These are phyloP conservation scores for Citropsis articulata DNA, from an alignment of 345 rosid genomes.

Conservation along the genomic window DNA sequence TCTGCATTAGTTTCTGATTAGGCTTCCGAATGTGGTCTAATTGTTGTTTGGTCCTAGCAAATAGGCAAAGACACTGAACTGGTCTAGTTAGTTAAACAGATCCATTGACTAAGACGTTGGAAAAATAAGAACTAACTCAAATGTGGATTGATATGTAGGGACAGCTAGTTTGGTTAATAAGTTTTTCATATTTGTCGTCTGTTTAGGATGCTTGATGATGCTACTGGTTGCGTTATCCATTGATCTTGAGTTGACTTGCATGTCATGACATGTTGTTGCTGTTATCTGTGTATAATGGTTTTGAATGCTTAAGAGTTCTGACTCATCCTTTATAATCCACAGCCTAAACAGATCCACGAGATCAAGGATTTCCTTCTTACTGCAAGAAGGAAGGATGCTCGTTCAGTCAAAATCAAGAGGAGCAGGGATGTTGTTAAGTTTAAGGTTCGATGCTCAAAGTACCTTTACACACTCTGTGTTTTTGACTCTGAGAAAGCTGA, in stretches of 20 bases:
- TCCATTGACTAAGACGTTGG: background rate
- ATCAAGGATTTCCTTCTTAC: constrained; percentile 69
- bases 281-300: background rate
- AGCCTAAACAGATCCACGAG: constrained; percentile 71
- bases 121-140: background rate
- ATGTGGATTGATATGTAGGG: background rate
- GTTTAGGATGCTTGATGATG: background rate
- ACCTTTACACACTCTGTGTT: constrained; percentile 62
- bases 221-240: background rate
- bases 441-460: constrained; percentile 67
- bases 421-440: constrained; percentile 61
- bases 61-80: background rate
- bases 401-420: constrained; percentile 66
- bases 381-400: constrained; percentile 73
- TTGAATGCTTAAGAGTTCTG: background rate
- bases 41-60: background rate
- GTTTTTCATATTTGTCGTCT: background rate
- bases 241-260: background rate
- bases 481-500: constrained; percentile 64
- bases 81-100: background rate
- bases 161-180: background rate
- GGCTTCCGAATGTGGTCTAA: background rate
- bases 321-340: background rate
- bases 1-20: too few relatives aligned
- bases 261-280: background rate